Conservation (phyloP, 495 filamentous ascomycete genomes). For the Hypoxylon lenormandii region DNA sequence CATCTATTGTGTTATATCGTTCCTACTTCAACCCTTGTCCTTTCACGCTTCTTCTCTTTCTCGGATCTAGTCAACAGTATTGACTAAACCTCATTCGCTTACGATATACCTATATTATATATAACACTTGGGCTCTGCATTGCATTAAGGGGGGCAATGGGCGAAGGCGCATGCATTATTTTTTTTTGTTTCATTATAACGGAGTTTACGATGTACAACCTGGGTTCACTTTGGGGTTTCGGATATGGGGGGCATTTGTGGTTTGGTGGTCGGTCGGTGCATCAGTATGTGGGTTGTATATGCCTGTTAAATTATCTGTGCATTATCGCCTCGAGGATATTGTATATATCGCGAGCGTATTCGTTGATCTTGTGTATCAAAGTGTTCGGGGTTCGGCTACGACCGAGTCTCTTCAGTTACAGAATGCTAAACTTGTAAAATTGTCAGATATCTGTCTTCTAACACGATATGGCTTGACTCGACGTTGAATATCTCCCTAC, state of each 20-base stretch:
- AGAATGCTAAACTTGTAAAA: conserved; percentile 18
- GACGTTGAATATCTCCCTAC: too few relatives aligned
- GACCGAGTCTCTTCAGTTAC: conserved; percentile 16
- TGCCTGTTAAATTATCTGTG: conserved; percentile 19
- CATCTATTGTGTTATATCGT: conserved; percentile 32
- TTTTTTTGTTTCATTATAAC: conserved; percentile 13
- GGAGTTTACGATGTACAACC: conserved; percentile 21
- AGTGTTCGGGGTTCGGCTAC: conserved; percentile 2
- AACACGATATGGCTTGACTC: too few relatives aligned
- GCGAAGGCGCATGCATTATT: conserved; percentile 31
- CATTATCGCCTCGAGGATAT: conserved; percentile 22
- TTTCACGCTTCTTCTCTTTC: not conserved
- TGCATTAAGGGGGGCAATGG: conserved; percentile 34
- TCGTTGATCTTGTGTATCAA: conserved; percentile 20
- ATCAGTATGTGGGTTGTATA: conserved; percentile 16
- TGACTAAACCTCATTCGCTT: conserved; percentile 23
- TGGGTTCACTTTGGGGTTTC: conserved; percentile 13
- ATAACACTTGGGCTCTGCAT: conserved; percentile 29
- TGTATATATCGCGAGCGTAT: conserved; percentile 1
- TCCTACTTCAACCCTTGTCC: not conserved
- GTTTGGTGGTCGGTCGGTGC: conserved; percentile 30
- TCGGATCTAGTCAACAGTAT: conserved; percentile 13
- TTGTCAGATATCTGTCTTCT: conserved; percentile 3
- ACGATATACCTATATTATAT: conserved; percentile 18
- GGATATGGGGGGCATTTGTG: conserved; percentile 21